phyloP scores from a whole-genome alignment of 106 monocot genomes.

The Alisma plantagoaquatica region DNA sequence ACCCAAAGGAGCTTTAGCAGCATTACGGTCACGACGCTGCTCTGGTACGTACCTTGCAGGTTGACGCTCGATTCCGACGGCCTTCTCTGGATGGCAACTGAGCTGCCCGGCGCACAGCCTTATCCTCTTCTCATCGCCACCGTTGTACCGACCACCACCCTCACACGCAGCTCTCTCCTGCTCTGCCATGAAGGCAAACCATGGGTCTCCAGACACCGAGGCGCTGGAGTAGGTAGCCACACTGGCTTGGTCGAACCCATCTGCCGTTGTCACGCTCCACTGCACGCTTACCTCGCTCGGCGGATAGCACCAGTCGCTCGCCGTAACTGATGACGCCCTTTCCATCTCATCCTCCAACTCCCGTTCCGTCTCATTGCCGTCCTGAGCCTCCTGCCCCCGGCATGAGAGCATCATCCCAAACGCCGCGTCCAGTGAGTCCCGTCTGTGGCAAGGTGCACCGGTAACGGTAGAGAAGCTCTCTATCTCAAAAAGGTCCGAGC shows the following conservation, averaged over 20 bases:
- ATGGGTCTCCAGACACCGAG: too few relatives aligned
- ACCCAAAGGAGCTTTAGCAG: too few relatives aligned
- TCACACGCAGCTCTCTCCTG: background rate
- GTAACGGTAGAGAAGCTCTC: constrained; percentile 42
- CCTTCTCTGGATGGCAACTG: too few relatives aligned
- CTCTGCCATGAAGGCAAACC: constrained; percentile 9
- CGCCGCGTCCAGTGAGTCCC: constrained; percentile 42
- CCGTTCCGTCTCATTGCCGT: too few relatives aligned
- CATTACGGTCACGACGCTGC: too few relatives aligned
- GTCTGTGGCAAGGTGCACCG: constrained; percentile 15
- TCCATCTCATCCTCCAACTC: too few relatives aligned
- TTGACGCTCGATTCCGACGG: too few relatives aligned
- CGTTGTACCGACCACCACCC: too few relatives aligned
- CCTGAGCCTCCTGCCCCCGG: background rate
- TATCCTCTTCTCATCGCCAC: background rate
- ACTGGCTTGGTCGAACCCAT: constrained; percentile 46
- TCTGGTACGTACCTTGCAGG: too few relatives aligned
- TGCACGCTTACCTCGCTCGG: constrained; percentile 78
- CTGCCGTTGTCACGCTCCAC: constrained; percentile 72
- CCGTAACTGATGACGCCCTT: too few relatives aligned
- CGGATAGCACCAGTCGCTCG: constrained; percentile 44
- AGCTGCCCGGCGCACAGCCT: too few relatives aligned
- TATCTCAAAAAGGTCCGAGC: constrained; percentile 75
- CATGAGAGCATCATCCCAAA: background rate
- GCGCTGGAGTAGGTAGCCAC: constrained; percentile 49